Base-by-base conservation (phyloP, 257 asterid species). In the Scutellaria minor region DNA sequence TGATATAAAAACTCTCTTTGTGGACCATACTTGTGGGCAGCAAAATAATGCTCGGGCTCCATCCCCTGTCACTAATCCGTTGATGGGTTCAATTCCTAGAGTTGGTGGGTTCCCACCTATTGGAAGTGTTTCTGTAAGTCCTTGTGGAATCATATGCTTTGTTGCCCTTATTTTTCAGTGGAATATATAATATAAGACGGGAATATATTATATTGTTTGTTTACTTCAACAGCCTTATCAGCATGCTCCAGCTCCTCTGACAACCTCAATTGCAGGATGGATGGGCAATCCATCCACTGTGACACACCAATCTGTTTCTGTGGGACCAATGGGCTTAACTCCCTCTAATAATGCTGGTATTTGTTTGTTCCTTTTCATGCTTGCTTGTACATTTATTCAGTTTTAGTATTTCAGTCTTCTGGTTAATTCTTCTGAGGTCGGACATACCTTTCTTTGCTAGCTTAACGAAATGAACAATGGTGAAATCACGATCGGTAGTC, bases 1-100 rank as follows among this genome's bases (percentile, higher is more conserved):
- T 80, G 87, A 86, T 44, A 77, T 81, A 74, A 86, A 78, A 75
- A 79, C 90, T 22, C 90, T 88, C 68, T 81, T 86, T 68, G 80
- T 61, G 72, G 89, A 88, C 79, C 95, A 88, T 66, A 73, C 67
- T 67, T 88, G 92, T 80, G 83, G 78, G 48, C 89, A 80, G 59
- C 76, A 78, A 60, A 84, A 76, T 57, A 79, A 80, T 46, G 80
- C 83, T 75, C 80, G 70, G 45, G 83, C 79, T 70, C 85, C 85
- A 64, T 72, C 90, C 35, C 81, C 87, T 42, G 79, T 75, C 55
- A 54, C 85, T 67, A 84, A 75, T 76, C 78, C 78, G 1, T 64
- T 78, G 51, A 66, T 77, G 76, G 85, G 83, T 39, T 50, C 79
- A 8, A 41, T 81, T 71, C 85, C 87, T 72, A 80, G 18, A 75